These are phyloP conservation scores for Pseudotsuga menziesii DNA, from an alignment of 75 land plant species.

Conservation along the genomic window DNA sequence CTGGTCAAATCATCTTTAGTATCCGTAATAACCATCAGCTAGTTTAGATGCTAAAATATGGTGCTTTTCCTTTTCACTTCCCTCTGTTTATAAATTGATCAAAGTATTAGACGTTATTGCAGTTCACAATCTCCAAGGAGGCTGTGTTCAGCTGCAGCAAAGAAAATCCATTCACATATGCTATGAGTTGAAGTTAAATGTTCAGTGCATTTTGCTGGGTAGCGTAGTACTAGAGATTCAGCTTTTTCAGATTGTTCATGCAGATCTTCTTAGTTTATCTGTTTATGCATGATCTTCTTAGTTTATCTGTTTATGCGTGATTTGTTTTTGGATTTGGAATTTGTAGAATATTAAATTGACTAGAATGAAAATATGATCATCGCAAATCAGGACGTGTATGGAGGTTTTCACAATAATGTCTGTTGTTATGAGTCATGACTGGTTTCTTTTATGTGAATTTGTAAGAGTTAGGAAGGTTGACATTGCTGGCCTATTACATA, in stretches of 20 bases:
- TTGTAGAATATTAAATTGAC: neutral
- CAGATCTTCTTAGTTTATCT: neutral
- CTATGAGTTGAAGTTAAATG: neutral
- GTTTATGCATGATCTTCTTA: neutral
- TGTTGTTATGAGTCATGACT: neutral
- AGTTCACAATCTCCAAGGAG: neutral
- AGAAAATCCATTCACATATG: neutral
- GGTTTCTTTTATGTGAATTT: neutral
- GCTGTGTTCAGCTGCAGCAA: neutral
- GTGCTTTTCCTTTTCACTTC: neutral
- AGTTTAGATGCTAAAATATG: neutral
- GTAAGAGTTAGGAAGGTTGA: neutral
- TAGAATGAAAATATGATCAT: neutral
- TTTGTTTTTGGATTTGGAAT: neutral
- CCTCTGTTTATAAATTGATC: neutral
- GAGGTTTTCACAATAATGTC: neutral
- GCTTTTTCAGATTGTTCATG: neutral
- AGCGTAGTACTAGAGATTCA: constrained; percentile 2
- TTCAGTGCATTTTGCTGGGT: neutral
- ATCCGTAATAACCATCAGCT: too few relatives aligned
- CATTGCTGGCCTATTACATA: neutral
- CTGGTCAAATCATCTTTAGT: neutral
- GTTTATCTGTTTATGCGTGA: neutral
- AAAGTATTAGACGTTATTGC: neutral
- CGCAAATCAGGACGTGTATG: neutral